These are phyloP conservation scores for Lodderomyces pseudojiufengensis DNA, from an alignment of 1,139 yeast genomes.

Conservation along the genomic window DNA sequence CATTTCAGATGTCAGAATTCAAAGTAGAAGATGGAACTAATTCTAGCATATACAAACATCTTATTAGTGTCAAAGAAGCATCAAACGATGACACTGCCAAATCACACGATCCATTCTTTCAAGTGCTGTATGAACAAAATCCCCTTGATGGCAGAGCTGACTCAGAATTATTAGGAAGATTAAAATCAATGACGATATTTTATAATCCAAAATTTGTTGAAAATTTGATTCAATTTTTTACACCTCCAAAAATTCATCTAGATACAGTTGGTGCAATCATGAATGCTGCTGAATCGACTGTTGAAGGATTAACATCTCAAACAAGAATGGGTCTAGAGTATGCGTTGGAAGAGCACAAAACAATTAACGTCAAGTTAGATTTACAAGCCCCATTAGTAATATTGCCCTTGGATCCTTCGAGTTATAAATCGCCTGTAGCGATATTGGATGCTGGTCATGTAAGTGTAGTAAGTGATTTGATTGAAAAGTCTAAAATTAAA, in stretches of 20 bases:
- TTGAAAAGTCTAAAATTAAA: slow-evolving; percentile 64
- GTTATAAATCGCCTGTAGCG: slow-evolving; percentile 84
- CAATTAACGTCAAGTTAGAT: slow-evolving; percentile 79
- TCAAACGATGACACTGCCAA: not conserved
- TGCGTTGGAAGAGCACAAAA: slow-evolving; percentile 91
- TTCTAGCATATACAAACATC: slow-evolving; percentile 69
- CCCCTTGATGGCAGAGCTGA: slow-evolving; percentile 86
- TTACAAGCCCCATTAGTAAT: slow-evolving; percentile 91
- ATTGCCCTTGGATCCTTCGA: slow-evolving; percentile 78
- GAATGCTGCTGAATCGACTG: slow-evolving; percentile 94
- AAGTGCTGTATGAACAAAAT: slow-evolving; percentile 76
- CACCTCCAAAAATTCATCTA: slow-evolving; percentile 79
- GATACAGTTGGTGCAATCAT: slow-evolving; percentile 90
- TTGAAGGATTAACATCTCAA: slow-evolving; percentile 85
- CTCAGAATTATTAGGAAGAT: slow-evolving; percentile 65
- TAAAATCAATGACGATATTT: slow-evolving; percentile 84
- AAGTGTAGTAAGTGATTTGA: slow-evolving; percentile 76
- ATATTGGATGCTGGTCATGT: slow-evolving; percentile 96
- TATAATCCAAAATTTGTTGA: slow-evolving; percentile 82
- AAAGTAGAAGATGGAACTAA: slow-evolving; percentile 85
- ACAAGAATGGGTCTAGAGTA: slow-evolving; percentile 92
- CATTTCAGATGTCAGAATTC: slow-evolving; percentile 74
- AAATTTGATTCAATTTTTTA: slow-evolving; percentile 69
- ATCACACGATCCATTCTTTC: slow-evolving; percentile 61
- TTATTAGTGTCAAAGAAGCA: slow-evolving; percentile 76